Evolutionary conservation across 2,329 filamentous ascomycete genomes (phyloP), one percentile per base, ranked within the genome.

Genomic region (Talaromyces funiculosus): DNA sequence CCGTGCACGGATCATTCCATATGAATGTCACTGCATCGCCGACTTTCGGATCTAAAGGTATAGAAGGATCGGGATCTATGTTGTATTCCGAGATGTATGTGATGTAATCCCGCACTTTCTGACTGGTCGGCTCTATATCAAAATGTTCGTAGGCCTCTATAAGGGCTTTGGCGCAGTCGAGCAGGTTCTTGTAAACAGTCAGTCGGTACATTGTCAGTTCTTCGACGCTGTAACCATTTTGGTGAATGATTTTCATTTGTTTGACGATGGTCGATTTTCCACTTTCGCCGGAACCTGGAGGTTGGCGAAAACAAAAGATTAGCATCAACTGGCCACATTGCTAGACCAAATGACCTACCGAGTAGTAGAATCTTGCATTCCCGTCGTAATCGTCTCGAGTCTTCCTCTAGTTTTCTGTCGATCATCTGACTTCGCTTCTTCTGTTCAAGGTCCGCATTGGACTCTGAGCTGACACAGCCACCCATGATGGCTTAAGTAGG

Each of bases 161-260:
- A 64, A 99, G 85, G 55, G 92, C 89, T 73, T 96, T 97, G 67
- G 92, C 90, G 81, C 94, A 99, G 77, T 99, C 94, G 67, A 97
- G 85, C 62, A 99, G 82, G 75, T 99, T 99, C 79, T 99, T 99
- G 81, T 96, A 99, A 63, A 99, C 92, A 35, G 94, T 97, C 64
- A 96, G 86, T 62, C 94, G 89, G 80, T 97, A 97, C 73, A 96
- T 88, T 70, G 89, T 89, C 54, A 97, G 83, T 77, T 99, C 94
- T 69, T 97, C 93, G 67, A 91, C 86, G 10, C 90, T 92, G 77
- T 99, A 99, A 63, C 94, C 94, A 78, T 97, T 96, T 70, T 97
- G 89, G 73, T 99, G 94, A 72, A 99, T 97, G 69, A 99, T 99
- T 79, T 97, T 99, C 94, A 99, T 99, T 82, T 99, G 94, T 78